Conservation (phyloP, 805 yeast genomes). For the Scheffersomyces amazonensis region DNA sequence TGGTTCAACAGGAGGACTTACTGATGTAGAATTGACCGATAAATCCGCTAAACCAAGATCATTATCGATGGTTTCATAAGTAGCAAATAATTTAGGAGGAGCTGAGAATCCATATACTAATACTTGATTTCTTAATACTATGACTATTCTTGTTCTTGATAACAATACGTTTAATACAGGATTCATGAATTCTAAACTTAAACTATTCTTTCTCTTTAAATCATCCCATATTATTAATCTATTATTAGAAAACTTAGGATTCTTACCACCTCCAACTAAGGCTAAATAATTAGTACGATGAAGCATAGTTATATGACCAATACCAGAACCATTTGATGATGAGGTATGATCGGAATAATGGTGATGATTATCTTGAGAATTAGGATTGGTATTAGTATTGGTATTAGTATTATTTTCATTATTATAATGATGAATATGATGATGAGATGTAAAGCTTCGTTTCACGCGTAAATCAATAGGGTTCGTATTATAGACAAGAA, state of each 20-base stretch:
- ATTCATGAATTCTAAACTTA: constrained; percentile 70
- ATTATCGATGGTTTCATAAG: constrained; percentile 65
- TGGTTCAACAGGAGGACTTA: constrained; percentile 4
- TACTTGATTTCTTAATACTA: constrained; percentile 64
- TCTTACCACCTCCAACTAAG: constrained; percentile 83
- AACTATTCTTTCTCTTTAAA: constrained; percentile 67
- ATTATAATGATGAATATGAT: background rate
- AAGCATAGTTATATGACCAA: constrained; percentile 77
- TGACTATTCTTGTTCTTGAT: constrained; percentile 73
- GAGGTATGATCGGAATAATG: background rate
- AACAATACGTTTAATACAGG: constrained; percentile 73
- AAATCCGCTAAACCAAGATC: constrained; percentile 63
- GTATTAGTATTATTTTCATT: constrained; percentile 1
- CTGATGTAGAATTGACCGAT: constrained; percentile 24
- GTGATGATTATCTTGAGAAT: background rate
- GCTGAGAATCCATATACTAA: constrained; percentile 78
- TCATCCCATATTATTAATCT: constrained; percentile 93
- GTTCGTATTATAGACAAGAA: constrained; percentile 80
- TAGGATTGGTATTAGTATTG: background rate
- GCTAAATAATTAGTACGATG: constrained; percentile 90
- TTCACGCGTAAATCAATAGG: constrained; percentile 78
- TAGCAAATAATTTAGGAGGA: constrained; percentile 65
- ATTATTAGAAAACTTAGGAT: constrained; percentile 75
- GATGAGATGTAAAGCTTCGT: constrained; percentile 42
- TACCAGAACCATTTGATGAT: constrained; percentile 45